Base-by-base conservation (phyloP, 306 rosid genomes). In the Astragalus membranaceus region DNA sequence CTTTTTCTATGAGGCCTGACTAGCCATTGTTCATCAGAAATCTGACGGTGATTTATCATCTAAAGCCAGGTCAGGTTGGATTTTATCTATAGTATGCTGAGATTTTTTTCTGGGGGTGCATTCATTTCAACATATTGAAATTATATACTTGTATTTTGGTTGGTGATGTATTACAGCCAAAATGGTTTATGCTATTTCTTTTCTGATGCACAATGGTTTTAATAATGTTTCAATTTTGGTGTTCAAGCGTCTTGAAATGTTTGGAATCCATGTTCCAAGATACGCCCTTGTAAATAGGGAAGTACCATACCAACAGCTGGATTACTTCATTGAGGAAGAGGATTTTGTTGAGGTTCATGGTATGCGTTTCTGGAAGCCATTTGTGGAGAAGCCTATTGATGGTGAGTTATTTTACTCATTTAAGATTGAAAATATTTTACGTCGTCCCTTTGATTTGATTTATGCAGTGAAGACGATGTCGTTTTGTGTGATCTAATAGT, bases 331-430 rank as follows among this genome's bases (percentile, higher is more conserved):
- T 11, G 98, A 93, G 88, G 96, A 85, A 77, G 98, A 93, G 59
- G 98, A 93, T 78, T 93, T 90, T 76, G 95, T 93, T 51, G 97
- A 93, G 89, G 90, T 93, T 77, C 87, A 74, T 79, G 96, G 95
- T 76, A 67, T 81, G 74, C 97, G 98, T 62, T 93, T 93, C 55
- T 93, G 94, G 97, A 93, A 93, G 81, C 98, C 98, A 49, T 93
- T 93, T 87, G 98, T 93, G 84, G 98, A 93, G 88, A 93, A 93
- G 82, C 98, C 98, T 66, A 88, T 93, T 77, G 75, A 87, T 67
- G 98, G 98, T 93, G 80, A 85, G 96, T 58, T 58, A 68, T 56
- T 57, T 17, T 48, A 49, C 58, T 65, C 76, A 49, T 62, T 43
- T 51, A 36, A 55, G 49, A 64, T 56, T 4, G 57, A 53, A 26